Conservation (phyloP, 495 filamentous ascomycete species). For the Xylaria bambusicola region DNA sequence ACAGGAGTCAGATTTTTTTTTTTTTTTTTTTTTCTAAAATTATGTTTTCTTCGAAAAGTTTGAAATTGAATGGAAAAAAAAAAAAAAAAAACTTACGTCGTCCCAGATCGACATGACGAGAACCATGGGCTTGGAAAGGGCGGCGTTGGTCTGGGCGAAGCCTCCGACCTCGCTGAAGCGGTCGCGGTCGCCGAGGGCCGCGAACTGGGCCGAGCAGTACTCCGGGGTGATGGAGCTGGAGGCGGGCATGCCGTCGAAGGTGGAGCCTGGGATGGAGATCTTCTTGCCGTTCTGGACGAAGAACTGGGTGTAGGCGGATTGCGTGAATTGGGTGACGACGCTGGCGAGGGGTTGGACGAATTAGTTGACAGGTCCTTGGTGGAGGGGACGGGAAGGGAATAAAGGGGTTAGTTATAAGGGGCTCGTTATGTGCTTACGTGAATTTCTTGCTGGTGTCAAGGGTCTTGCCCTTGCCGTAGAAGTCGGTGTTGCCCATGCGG, state of each 20-base stretch:
- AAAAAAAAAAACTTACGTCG: constrained; percentile 45
- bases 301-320: constrained; percentile 65
- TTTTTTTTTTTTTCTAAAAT: too few relatives aligned
- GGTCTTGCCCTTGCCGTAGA: constrained; percentile 62
- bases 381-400: constrained; percentile 39
- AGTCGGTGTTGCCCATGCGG: constrained; percentile 62
- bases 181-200: constrained; percentile 60
- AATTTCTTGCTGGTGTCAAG: constrained; percentile 67
- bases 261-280: constrained; percentile 60
- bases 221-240: constrained; percentile 58
- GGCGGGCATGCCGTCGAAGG: constrained; percentile 50
- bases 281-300: constrained; percentile 70
- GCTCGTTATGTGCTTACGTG: constrained; percentile 41
- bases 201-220: constrained; percentile 64
- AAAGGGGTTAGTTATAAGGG: constrained; percentile 17
- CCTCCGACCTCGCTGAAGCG: constrained; percentile 64
- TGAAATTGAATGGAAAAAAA: too few relatives aligned
- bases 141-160: constrained; percentile 57
- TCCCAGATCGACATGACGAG: constrained; percentile 80
- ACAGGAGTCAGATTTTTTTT: neutral
- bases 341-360: constrained; percentile 36
- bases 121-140: constrained; percentile 63
- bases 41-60: too few relatives aligned
- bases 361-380: neutral
- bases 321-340: constrained; percentile 74